Evolutionary conservation across 306 rosid species (phyloP).

Genomic region (Vachellia pachyceras): DNA sequence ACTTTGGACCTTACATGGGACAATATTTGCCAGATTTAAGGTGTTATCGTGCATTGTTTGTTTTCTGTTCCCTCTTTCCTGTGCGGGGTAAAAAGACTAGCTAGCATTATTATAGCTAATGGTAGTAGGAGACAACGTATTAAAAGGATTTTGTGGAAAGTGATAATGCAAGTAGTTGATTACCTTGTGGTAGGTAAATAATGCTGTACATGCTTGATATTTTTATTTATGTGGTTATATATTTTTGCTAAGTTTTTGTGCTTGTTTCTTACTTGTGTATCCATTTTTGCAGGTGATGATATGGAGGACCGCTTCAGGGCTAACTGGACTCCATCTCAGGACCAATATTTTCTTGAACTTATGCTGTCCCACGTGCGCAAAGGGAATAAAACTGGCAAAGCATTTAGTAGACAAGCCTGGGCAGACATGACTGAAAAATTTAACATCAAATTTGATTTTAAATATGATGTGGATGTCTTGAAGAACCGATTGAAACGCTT

Average conservation of each 20-base stretch:
- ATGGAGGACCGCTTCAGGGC: conserved; percentile 60
- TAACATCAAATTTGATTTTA: conserved; percentile 56
- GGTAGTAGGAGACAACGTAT: not conserved
- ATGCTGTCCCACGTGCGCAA: conserved; percentile 53
- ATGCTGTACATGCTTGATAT: not conserved
- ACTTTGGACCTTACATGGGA: not conserved
- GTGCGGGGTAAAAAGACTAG: not conserved
- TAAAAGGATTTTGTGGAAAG: not conserved
- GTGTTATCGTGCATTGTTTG: not conserved
- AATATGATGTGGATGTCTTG: conserved; percentile 57
- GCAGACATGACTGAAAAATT: conserved; percentile 56
- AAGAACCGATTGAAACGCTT: conserved; percentile 63
- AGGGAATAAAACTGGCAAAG: conserved; percentile 57
- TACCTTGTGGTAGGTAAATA: not conserved
- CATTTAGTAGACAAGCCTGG: conserved; percentile 55
- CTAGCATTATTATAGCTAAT: not conserved
- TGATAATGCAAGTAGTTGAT: conserved; percentile 4
- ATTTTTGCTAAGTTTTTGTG: not conserved
- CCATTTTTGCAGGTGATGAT: conserved; percentile 45
- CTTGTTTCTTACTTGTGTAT: conserved; percentile 4
- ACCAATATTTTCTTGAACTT: conserved; percentile 56
- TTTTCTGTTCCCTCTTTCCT: not conserved
- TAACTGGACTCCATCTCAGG: conserved; percentile 66
- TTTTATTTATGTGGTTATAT: not conserved
- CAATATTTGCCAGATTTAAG: not conserved